Evolutionary conservation across 352 stramenopile species (phyloP).

Genomic region (Phytophthora pluvialis): DNA sequence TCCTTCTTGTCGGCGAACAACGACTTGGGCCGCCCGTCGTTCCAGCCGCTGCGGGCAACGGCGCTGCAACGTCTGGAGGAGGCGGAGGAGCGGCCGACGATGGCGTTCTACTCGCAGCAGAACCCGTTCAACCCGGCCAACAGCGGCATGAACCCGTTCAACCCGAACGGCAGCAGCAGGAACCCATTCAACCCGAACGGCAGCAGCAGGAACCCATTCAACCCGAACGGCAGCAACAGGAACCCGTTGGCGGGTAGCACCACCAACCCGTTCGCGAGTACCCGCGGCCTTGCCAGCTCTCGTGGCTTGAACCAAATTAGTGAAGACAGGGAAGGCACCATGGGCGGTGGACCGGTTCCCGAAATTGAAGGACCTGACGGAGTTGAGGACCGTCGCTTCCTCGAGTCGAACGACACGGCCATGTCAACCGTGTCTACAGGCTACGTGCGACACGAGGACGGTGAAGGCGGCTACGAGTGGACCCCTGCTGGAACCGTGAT

Average conservation of each 20-base stretch:
- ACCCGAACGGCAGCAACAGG: constrained; percentile 17
- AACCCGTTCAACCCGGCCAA: constrained; percentile 68
- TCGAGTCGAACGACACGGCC: constrained; percentile 65
- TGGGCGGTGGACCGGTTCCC: constrained; percentile 18
- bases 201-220: constrained; percentile 34
- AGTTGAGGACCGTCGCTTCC: constrained; percentile 42
- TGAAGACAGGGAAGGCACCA: constrained; percentile 55
- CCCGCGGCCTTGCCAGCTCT: constrained; percentile 30
- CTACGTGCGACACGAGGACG: constrained; percentile 79
- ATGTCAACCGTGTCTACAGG: constrained; percentile 82
- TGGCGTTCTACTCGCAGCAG: constrained; percentile 66
- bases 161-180: constrained; percentile 16
- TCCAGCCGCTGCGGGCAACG: constrained; percentile 78
- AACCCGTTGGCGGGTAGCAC: constrained; percentile 22
- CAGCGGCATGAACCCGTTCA: constrained; percentile 35
- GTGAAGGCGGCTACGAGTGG: constrained; percentile 69
- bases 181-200: constrained; percentile 67
- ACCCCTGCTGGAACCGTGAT: constrained; percentile 63
- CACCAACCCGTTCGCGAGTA: constrained; percentile 29
- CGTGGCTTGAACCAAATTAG: constrained; percentile 54
- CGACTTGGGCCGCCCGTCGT: constrained; percentile 53
- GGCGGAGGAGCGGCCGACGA: constrained; percentile 80
- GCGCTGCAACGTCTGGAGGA: constrained; percentile 80
- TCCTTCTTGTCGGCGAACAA: constrained; percentile 51
- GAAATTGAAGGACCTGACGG: constrained; percentile 4